Base-by-base conservation (phyloP, 2,329 filamentous ascomycete species). In the Diaporthe sp. region DNA sequence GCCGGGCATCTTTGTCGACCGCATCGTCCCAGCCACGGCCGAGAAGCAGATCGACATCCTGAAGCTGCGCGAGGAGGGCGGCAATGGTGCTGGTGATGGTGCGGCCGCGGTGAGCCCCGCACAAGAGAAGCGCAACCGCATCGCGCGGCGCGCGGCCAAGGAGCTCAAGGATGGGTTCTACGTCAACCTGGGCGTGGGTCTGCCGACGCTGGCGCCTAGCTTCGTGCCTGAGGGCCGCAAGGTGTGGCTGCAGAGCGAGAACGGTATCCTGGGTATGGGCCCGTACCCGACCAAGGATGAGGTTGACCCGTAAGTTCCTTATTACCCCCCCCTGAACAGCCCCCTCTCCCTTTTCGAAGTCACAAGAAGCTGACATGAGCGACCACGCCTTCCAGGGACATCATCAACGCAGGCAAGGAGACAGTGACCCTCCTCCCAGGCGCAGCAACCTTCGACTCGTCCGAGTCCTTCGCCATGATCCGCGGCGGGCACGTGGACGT, bases 381-480 rank as follows among this genome's bases (percentile, higher is more conserved):
- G 15, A 17, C n/a, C 19, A 15, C 32, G 12, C 7, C 9, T 19
- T 17, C 10, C 47, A 87, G 86, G 15, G 94, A 96, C 78, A 91
- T 96, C 76, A 93, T 97, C 85, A 97, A 97, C 78, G 94, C 94
- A 0, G 94, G 94, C 73, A 97, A 97, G 81, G 94, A 97, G 82
- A 97, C 94, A 0, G 94, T 96, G 0, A 97, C 94, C 0, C 88
- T 97, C 0, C 85, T 94, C 0, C 92, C 93, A 0, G 94, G 94
- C 1, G 94, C 94, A 0, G 89, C 92, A 0, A 93, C 91, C 13
- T 97, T 97, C 78, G 94, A 95, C 81, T 94, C 91, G 58, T 89
- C 93, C 76, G 94, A 97, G 83, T 95, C 93, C 1, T 97, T 97
- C 80, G 92, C 90, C 78, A 97, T 97, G 94, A 97, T 97, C 78